phyloP scores from a whole-genome alignment of 1,139 yeast species.

The Saccharomyces hybrid region DNA sequence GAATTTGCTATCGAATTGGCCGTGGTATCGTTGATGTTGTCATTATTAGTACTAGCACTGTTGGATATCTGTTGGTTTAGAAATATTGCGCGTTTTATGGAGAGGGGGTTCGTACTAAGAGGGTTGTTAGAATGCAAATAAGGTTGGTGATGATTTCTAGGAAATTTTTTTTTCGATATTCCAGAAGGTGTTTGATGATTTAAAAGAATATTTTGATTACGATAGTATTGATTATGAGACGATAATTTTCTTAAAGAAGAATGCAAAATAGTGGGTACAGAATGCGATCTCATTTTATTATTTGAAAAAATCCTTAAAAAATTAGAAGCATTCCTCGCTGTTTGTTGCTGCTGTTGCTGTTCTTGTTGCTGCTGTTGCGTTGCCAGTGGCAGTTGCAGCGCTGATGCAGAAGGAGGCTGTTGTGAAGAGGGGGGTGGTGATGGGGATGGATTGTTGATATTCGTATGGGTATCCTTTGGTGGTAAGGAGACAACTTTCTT shows the following conservation, averaged over 20 bases:
- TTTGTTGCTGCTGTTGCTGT: neutral
- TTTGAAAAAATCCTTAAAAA: neutral
- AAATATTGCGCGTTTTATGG: neutral
- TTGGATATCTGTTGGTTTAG: slow-evolving; percentile 1
- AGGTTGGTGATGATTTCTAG: neutral
- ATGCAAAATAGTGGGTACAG: slow-evolving; percentile 31
- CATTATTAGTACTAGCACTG: neutral
- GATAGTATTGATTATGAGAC: slow-evolving; percentile 4
- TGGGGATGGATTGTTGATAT: neutral
- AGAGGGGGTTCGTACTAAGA: neutral
- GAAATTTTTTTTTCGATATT: neutral
- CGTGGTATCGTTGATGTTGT: slow-evolving; percentile 1
- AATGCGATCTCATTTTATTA: slow-evolving; percentile 22
- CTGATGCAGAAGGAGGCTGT: neutral
- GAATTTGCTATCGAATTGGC: neutral
- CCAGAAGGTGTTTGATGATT: neutral
- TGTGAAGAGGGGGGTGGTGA: neutral
- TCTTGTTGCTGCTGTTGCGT: neutral
- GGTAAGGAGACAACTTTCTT: neutral
- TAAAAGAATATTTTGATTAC: neutral
- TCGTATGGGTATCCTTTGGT: neutral
- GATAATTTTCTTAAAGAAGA: slow-evolving; percentile 23
- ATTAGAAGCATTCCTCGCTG: neutral
- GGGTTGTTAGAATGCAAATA: neutral
- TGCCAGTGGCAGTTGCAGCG: neutral